Evolutionary conservation across 2,329 filamentous ascomycete genomes (phyloP).

Genomic region (Stagonosporopsis vannaccii): DNA sequence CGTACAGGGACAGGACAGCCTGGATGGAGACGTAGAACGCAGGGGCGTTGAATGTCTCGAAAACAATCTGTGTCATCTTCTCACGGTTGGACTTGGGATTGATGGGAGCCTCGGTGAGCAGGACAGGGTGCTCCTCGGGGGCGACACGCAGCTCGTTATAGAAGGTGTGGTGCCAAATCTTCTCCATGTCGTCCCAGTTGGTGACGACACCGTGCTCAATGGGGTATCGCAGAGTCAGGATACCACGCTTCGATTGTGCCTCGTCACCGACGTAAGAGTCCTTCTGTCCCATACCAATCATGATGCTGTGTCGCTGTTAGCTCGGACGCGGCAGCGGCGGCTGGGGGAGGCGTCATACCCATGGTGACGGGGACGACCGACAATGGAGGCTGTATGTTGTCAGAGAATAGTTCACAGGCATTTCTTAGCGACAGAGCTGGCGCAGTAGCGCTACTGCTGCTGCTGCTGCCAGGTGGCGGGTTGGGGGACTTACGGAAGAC

Average conservation of each 20-base stretch:
- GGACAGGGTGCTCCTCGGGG: constrained; percentile 99
- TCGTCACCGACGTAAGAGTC: constrained; percentile 99
- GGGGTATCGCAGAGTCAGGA: constrained; percentile 98
- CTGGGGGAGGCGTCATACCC: constrained; percentile 71
- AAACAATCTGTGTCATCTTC: constrained; percentile 99
- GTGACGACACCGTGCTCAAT: constrained; percentile 99
- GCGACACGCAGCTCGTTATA: constrained; percentile 99
- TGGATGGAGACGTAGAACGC: constrained; percentile 99
- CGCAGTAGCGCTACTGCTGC: constrained; percentile 21
- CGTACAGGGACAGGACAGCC: constrained; percentile 98
- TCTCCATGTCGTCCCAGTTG: constrained; percentile 99
- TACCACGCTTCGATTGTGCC: constrained; percentile 99
- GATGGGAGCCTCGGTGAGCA: constrained; percentile 99
- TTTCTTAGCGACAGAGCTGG: constrained; percentile 21
- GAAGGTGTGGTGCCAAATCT: constrained; percentile 99
- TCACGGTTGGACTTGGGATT: constrained; percentile 99
- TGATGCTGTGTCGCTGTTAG: constrained; percentile 76
- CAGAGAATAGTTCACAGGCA: constrained; percentile 21
- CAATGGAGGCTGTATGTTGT: constrained; percentile 82
- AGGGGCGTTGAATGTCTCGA: constrained; percentile 99
- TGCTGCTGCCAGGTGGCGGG: constrained; percentile 17
- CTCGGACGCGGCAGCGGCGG: constrained; percentile 33
- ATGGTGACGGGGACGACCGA: constrained; percentile 99
- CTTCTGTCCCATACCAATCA: constrained; percentile 99
- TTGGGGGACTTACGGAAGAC: constrained; percentile 91